These are phyloP conservation scores for Cladosporium oxysporum DNA, from an alignment of 2,329 filamentous ascomycete species.

Conservation along the genomic window DNA sequence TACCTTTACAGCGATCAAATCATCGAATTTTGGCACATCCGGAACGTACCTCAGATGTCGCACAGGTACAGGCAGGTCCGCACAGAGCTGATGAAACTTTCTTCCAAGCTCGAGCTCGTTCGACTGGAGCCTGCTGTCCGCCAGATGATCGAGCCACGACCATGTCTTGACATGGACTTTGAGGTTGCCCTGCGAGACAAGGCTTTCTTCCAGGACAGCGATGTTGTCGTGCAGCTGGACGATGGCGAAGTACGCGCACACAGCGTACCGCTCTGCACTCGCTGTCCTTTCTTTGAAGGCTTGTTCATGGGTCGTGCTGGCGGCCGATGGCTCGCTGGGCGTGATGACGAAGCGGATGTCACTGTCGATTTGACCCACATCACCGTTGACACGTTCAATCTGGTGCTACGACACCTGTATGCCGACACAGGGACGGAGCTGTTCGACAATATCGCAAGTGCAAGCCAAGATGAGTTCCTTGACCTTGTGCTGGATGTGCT, in stretches of 20 bases:
- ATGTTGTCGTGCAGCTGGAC: conserved; percentile 76
- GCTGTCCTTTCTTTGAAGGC: conserved; percentile 90
- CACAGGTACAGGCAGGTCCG: conserved; percentile 78
- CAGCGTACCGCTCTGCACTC: conserved; percentile 73
- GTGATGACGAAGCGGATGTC: conserved; percentile 55
- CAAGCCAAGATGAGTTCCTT: conserved; percentile 78
- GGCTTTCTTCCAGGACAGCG: conserved; percentile 74
- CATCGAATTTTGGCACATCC: conserved; percentile 84
- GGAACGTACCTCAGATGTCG: conserved; percentile 64
- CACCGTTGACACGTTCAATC: conserved; percentile 68
- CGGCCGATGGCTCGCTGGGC: conserved; percentile 71
- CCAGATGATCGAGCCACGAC: conserved; percentile 67
- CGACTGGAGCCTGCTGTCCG: conserved; percentile 76
- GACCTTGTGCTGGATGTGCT: conserved; percentile 91
- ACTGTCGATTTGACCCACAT: conserved; percentile 83
- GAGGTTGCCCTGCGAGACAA: conserved; percentile 67
- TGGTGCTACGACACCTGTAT: conserved; percentile 81
- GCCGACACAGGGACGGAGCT: conserved; percentile 77
- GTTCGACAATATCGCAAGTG: conserved; percentile 73
- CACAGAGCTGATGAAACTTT: conserved; percentile 83
- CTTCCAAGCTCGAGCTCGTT: conserved; percentile 67
- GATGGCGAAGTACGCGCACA: conserved; percentile 71
- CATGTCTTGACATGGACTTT: conserved; percentile 69
- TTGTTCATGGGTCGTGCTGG: conserved; percentile 85
- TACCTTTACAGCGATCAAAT: conserved; percentile 80